phyloP scores from a whole-genome alignment of 306 rosid species.

The Cyclanthera cordifolia region DNA sequence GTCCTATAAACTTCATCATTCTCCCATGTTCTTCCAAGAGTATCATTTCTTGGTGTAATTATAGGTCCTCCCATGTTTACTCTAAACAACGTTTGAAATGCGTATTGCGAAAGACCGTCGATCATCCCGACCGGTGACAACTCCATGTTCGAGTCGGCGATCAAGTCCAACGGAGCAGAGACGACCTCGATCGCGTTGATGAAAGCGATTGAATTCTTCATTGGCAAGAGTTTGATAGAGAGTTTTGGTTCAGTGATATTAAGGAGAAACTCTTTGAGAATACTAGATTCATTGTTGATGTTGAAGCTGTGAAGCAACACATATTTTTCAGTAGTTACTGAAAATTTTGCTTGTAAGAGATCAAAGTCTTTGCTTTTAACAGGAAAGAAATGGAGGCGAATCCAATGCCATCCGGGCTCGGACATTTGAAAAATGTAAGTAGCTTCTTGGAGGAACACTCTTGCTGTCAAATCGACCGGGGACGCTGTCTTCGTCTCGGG shows the following conservation, averaged over 20 bases:
- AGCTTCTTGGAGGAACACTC: constrained; percentile 56
- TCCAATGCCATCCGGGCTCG: constrained; percentile 51
- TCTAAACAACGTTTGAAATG: constrained; percentile 21
- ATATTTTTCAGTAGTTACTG: constrained; percentile 26
- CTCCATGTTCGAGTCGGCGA: constrained; percentile 19
- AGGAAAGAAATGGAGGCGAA: constrained; percentile 48
- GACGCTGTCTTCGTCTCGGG: constrained; percentile 20
- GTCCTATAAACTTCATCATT: constrained; percentile 19
- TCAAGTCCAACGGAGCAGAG: constrained; percentile 27
- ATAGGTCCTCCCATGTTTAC: constrained; percentile 37
- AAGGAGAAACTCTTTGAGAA: constrained; percentile 37
- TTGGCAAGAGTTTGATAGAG: constrained; percentile 29
- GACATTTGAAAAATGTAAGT: constrained; percentile 37
- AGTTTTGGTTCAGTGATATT: constrained; percentile 31
- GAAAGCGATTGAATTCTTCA: constrained; percentile 30
- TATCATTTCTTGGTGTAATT: constrained; percentile 28
- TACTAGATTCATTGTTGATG: constrained; percentile 27
- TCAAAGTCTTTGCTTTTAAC: constrained; percentile 27
- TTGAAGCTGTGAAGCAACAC: constrained; percentile 56
- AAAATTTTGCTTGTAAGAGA: constrained; percentile 42
- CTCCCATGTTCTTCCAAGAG: constrained; percentile 31
- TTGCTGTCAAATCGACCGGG: constrained; percentile 38
- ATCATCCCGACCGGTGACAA: constrained; percentile 18
- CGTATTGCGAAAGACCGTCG: constrained; percentile 19
- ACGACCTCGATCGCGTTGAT: constrained; percentile 38